Evolutionary conservation across 805 yeast genomes (phyloP).

Genomic region (Candida maris): DNA sequence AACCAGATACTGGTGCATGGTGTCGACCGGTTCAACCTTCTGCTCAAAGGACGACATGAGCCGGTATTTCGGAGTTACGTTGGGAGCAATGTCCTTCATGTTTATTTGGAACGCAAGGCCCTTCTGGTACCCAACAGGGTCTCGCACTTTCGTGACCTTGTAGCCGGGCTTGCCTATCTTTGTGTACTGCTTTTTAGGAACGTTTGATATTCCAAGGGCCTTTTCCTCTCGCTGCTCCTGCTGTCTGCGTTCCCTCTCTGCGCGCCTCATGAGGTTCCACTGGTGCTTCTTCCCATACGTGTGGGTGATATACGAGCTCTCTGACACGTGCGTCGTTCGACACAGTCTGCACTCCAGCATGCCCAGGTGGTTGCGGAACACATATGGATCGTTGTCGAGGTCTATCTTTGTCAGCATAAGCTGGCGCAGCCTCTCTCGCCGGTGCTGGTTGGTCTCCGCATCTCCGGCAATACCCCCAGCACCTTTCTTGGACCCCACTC

Average conservation of each 20-base stretch:
- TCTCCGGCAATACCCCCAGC: constrained; percentile 84
- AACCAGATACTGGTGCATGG: constrained; percentile 64
- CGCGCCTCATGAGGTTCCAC: constrained; percentile 62
- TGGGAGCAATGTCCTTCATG: constrained; percentile 44
- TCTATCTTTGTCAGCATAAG: constrained; percentile 50
- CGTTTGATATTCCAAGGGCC: constrained; percentile 28
- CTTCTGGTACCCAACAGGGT: constrained; percentile 49
- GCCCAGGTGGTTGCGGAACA: constrained; percentile 80
- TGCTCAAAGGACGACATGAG: constrained; percentile 78
- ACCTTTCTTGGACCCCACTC: constrained; percentile 90
- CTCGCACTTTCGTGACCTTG: constrained; percentile 64
- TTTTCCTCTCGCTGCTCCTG: constrained; percentile 13
- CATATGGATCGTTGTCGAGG: constrained; percentile 73
- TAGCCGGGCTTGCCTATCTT: constrained; percentile 75
- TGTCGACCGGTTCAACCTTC: constrained; percentile 39
- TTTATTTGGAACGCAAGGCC: constrained; percentile 68
- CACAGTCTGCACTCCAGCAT: constrained; percentile 81
- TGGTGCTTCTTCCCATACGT: constrained; percentile 83
- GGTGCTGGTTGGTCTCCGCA: constrained; percentile 63
- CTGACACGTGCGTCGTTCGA: constrained; percentile 74
- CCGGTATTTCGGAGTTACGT: constrained; percentile 59
- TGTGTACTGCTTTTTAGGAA: constrained; percentile 45
- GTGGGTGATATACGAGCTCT: constrained; percentile 79
- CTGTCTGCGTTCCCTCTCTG: constrained; percentile 32
- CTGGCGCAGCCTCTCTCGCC: constrained; percentile 64